phyloP scores from a whole-genome alignment of 495 filamentous ascomycete genomes.

The Podospora tetraspora region DNA sequence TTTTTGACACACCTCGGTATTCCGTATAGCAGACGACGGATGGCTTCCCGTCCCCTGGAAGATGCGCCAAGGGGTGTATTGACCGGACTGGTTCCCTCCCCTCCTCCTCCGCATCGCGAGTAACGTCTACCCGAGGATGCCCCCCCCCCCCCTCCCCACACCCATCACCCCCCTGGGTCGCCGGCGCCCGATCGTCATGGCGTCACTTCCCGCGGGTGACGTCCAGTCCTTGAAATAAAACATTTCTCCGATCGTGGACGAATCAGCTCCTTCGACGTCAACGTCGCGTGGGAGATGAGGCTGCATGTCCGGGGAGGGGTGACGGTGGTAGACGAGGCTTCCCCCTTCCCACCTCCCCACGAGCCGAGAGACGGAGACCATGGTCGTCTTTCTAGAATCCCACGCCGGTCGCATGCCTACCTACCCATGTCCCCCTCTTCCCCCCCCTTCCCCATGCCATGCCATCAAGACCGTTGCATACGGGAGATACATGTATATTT shows the following conservation, averaged over 20 bases:
- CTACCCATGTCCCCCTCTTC: neutral
- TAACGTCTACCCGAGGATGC: neutral
- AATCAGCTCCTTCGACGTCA: neutral
- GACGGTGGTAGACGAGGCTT: neutral
- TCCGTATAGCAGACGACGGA: neutral
- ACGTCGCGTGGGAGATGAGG: neutral
- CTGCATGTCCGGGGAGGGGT: neutral
- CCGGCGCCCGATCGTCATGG: neutral
- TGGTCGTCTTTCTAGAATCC: slow-evolving; percentile 3
- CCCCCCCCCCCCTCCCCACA: no score
- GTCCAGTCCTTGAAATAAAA: neutral
- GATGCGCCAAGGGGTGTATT: neutral
- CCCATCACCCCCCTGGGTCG: neutral
- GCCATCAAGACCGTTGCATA: neutral
- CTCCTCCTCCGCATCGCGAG: neutral
- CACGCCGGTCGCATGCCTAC: neutral
- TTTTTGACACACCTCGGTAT: neutral
- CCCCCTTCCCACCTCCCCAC: neutral
- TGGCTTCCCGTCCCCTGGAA: neutral
- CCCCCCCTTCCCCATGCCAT: neutral
- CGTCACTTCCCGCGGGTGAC: slow-evolving; percentile 6
- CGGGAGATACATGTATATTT: neutral
- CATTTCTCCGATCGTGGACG: neutral
- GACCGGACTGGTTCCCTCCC: neutral
- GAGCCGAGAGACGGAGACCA: neutral